Base-by-base conservation (phyloP, 2,329 filamentous ascomycete species). In the Microsporum canis region DNA sequence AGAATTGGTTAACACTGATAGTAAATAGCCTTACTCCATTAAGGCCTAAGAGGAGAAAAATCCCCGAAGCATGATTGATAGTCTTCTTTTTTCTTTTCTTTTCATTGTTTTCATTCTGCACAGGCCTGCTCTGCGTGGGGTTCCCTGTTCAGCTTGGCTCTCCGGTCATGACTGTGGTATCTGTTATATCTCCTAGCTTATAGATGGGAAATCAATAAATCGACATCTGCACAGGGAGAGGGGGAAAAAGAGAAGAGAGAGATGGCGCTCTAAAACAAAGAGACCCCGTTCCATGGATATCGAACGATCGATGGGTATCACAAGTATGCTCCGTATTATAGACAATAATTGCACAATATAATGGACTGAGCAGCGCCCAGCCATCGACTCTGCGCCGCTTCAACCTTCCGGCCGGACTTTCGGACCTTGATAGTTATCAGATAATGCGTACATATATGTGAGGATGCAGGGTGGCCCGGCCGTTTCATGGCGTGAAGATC, bases 401-500 rank as follows among this genome's bases (percentile, higher is more conserved):
- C 45, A 51, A 51, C 45, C 23, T 31, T 51, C 45, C 45, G 45
- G 23, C 45, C 45, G 45, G 45, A 51, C 45, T 31, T 51, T 51
- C 45, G 45, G 45, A 51, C 45, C 45, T 51, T 23, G 10, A 33
- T 31, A 51, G 14, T 14, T n/a, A 29, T 14, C 23, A 31, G 23
- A 55, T 36, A 38, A 55, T 55, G 51, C 51, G 36, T 34, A 36
- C 14, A 55, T 38, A 55, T 55, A 34, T 34, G 45, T 31, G 31
- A 34, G 51, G 31, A 29, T 38, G 14, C 51, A 36, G 33, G 29
- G 31, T 55, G 51, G 51, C 14, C 51, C 51, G 14, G 51, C 45
- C 51, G 51, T 55, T 55, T 55, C 51, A 55, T 36, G 12, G 51
- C 33, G 17, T 55, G 51, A 55, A 12, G 51, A 55, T 55, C 51